phyloP scores from a whole-genome alignment of 352 stramenopile species.

The Pythium apleroticum region DNA sequence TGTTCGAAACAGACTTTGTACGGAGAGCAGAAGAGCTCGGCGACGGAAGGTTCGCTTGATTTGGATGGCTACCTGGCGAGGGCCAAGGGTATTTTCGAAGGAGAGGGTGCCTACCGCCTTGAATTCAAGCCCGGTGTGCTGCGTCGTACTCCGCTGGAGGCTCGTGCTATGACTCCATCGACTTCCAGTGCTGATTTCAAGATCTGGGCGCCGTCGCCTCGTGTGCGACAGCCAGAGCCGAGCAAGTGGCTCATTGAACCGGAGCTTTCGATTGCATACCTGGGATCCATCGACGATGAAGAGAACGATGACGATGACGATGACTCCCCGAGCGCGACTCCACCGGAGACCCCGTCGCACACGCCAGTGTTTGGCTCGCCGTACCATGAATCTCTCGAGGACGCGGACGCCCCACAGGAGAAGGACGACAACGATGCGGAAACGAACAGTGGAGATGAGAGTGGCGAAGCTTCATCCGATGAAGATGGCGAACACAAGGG shows the following conservation, averaged over 20 bases:
- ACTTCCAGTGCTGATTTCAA: constrained; percentile 43
- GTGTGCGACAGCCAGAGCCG: constrained; percentile 62
- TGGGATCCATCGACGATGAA: constrained; percentile 81
- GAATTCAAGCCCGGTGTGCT: constrained; percentile 81
- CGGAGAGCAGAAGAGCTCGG: constrained; percentile 40
- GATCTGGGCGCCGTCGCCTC: constrained; percentile 83
- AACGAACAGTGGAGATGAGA: constrained; percentile 41
- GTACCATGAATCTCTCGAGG: constrained; percentile 43
- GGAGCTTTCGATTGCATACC: constrained; percentile 72
- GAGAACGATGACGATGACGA: constrained; percentile 72
- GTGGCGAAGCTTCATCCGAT: constrained; percentile 41
- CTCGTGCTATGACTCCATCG: constrained; percentile 43
- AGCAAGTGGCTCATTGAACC: constrained; percentile 86
- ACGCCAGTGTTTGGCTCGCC: constrained; percentile 74
- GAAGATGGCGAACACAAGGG: constrained; percentile 34
- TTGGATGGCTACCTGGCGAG: constrained; percentile 64
- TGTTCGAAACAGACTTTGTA: constrained; percentile 50
- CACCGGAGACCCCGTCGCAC: constrained; percentile 62
- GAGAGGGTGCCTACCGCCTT: constrained; percentile 81
- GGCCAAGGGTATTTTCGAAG: constrained; percentile 80
- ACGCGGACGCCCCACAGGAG: constrained; percentile 46
- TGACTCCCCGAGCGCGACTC: constrained; percentile 62
- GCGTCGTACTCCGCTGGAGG: constrained; percentile 69
- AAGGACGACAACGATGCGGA: constrained; percentile 28
- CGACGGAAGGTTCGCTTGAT: constrained; percentile 29